phyloP scores from a whole-genome alignment of 495 filamentous ascomycete genomes.

The Penicillium argentinense region DNA sequence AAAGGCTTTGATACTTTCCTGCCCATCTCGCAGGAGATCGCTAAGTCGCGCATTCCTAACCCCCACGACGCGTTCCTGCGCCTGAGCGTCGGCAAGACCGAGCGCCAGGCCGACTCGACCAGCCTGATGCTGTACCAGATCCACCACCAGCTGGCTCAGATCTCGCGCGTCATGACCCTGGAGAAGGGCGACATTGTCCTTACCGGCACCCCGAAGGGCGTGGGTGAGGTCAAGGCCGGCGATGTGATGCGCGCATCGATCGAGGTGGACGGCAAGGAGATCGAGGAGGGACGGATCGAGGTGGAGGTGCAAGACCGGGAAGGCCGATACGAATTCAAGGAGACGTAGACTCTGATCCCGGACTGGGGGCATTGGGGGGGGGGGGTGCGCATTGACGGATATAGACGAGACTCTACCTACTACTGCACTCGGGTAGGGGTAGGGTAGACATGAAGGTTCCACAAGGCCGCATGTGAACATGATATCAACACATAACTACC shows the following conservation, averaged over 20 bases:
- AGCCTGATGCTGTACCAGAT: slow-evolving; percentile 90
- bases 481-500: too few species aligned
- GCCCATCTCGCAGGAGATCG: slow-evolving; percentile 75
- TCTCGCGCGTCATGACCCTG: slow-evolving; percentile 90
- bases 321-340: slow-evolving; percentile 47
- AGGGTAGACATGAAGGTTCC: too few species aligned
- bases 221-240: slow-evolving; percentile 79
- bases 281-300: slow-evolving; percentile 84
- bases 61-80: slow-evolving; percentile 86
- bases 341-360: too few species aligned
- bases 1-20: slow-evolving; percentile 99
- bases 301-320: slow-evolving; percentile 74
- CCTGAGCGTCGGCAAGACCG: slow-evolving; percentile 72
- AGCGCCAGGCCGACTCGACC: slow-evolving; percentile 80
- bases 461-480: too few species aligned
- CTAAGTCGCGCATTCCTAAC: slow-evolving; percentile 74
- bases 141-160: slow-evolving; percentile 82
- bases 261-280: slow-evolving; percentile 75
- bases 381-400: too few species aligned
- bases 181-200: slow-evolving; percentile 89
- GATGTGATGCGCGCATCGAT: slow-evolving; percentile 89
- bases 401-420: too few species aligned
- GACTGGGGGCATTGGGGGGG: too few species aligned
- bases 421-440: too few species aligned
- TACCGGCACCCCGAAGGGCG: slow-evolving; percentile 96